Conservation (phyloP, 345 rosid species). For the Turritis glabra region DNA sequence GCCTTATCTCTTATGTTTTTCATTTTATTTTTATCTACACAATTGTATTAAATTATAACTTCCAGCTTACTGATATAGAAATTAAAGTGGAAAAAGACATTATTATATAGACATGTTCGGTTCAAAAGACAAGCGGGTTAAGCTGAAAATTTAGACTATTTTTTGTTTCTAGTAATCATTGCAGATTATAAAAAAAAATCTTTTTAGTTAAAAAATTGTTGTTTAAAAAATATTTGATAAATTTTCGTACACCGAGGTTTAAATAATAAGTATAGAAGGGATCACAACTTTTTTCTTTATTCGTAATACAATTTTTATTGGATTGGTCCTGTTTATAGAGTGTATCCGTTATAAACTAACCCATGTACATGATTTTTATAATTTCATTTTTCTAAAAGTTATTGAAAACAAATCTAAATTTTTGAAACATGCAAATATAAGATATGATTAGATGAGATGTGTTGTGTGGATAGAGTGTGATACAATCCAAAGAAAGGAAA, state of each 20-base stretch:
- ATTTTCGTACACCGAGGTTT: background rate
- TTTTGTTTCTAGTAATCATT: background rate
- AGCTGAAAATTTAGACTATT: background rate
- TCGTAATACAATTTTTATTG: background rate
- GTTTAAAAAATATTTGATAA: too few species aligned
- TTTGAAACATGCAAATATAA: background rate
- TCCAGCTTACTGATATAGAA: background rate
- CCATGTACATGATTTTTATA: background rate
- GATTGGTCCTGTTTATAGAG: background rate
- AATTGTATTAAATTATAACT: background rate
- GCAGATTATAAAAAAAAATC: background rate
- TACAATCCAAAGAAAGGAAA: constrained; percentile 31
- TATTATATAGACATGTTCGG: background rate
- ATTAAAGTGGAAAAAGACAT: background rate
- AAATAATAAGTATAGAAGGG: background rate
- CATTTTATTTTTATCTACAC: background rate
- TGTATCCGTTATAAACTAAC: background rate
- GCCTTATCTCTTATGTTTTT: constrained; percentile 23
- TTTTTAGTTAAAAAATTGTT: too few species aligned
- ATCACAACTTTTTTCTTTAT: too few species aligned
- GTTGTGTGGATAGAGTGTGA: constrained; percentile 35
- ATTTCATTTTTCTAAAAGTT: background rate
- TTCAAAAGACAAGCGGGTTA: background rate
- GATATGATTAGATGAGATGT: constrained; percentile 27
- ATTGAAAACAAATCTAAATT: background rate